A percentile compares a stretch with the other conserved stretches of the same genome.
phyloP scores from a whole-genome alignment of 441 rosid species.

The Erodium moschatum region DNA sequence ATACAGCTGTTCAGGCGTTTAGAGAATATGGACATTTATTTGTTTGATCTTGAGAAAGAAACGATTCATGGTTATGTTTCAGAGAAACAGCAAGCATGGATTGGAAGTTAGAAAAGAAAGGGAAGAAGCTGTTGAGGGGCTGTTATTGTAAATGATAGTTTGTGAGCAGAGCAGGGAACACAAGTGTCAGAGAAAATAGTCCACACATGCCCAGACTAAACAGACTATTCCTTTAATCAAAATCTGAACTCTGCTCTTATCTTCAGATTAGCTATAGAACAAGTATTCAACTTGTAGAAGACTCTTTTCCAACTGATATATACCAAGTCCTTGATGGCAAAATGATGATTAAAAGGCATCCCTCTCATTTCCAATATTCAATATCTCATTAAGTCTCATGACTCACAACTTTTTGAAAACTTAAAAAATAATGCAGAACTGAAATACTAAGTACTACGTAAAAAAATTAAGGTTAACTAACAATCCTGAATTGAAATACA shows the following conservation, averaged over 20 bases:
- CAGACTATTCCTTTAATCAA: neutral
- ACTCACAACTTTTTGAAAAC: neutral
- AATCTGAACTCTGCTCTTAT: neutral
- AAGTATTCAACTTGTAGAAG: too few species aligned
- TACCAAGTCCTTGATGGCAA: neutral
- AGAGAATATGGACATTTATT: neutral
- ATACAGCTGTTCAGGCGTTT: neutral
- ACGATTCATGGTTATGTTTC: neutral
- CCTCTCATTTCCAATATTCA: neutral
- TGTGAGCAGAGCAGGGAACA: neutral
- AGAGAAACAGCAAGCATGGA: neutral
- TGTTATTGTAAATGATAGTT: neutral
- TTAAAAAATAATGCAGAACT: neutral
- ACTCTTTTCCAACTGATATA: neutral
- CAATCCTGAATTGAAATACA: slow-evolving; percentile 2
- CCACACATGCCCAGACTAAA: neutral
- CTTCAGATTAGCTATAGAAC: neutral
- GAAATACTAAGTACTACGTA: neutral
- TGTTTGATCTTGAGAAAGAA: neutral
- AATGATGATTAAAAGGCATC: neutral
- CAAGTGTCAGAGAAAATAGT: neutral
- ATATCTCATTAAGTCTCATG: neutral
- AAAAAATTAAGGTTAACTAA: neutral
- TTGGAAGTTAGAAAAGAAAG: neutral
- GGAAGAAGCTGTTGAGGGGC: neutral